Base-by-base conservation (phyloP, 257 asterid genomes). In the Scutellaria barbata region DNA sequence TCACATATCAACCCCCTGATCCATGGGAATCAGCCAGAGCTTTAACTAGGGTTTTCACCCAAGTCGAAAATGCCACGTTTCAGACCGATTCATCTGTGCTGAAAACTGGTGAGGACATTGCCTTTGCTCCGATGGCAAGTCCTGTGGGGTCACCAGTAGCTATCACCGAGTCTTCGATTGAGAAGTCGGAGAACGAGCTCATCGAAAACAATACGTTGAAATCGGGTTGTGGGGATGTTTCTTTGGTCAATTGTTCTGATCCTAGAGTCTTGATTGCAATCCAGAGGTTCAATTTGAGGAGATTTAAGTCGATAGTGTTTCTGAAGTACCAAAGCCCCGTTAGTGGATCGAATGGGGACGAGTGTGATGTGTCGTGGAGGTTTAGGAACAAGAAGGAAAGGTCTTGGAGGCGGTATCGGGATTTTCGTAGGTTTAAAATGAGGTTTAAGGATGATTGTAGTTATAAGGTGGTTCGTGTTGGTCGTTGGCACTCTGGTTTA, bases 11-110 rank as follows among this genome's bases (percentile, higher is more conserved):
- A 80, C 98, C 99, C 45, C 99, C 99, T 66, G 99, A 95, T 80
- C 99, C 99, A 62, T 95, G 98, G 99, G 98, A 95, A 69, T 92
- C 99, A n/a, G 82, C 98, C 39, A 87, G 99, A 80, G 95, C 99
- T 47, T 80, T 95, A 13, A 88, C 99, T 73, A 87, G 71, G 76
- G 86, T 86, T 57, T 95, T 95, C 79, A 92, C 99, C 0, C 74
- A 88, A 52, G 89, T 88, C 40, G 92, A 88, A 82, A 95, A 92
- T 63, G 99, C 99, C 58, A 95, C 99, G 0, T 95, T 92, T 71
- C 80, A 88, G 52, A 81, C 89, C 13, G 99, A 95, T 71, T 80
- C 81, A 63, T 95, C 99, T 5, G 86, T 95, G 18, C 84, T 95
- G 1, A 95, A 83, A 79, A 95, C 98, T 12, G 99, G 99, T 40